phyloP scores from a whole-genome alignment of 2,329 filamentous ascomycete genomes.

The Verticillium tricorpus region DNA sequence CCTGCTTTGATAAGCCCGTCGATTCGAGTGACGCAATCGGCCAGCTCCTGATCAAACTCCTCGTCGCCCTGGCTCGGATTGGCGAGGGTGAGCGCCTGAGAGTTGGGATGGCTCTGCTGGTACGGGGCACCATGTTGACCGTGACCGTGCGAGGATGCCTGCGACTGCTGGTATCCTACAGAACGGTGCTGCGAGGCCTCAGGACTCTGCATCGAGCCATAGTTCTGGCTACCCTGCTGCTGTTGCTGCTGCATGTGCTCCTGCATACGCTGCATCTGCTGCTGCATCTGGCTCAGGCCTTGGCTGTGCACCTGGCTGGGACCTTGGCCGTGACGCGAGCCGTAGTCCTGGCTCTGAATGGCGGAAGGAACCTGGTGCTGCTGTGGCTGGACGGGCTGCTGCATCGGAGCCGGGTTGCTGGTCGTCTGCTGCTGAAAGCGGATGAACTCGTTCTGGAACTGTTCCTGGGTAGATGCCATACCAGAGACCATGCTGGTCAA shows the following conservation, averaged over 20 bases:
- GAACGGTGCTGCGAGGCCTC: slow-evolving; percentile 10
- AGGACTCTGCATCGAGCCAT: slow-evolving; percentile 12
- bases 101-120: slow-evolving; percentile 21
- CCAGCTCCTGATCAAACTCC: slow-evolving; percentile 42
- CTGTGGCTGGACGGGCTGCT: slow-evolving; percentile 11
- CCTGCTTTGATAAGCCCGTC: slow-evolving; percentile 57
- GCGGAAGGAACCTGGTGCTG: slow-evolving; percentile 9
- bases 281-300: slow-evolving; percentile 17
- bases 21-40: slow-evolving; percentile 53
- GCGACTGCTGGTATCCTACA: slow-evolving; percentile 10
- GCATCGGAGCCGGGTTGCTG: slow-evolving; percentile 13
- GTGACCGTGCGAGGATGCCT: slow-evolving; percentile 6
- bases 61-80: slow-evolving; percentile 5
- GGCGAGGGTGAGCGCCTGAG: slow-evolving; percentile 11
- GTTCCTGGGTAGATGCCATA: slow-evolving; percentile 64
- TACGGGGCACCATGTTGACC: slow-evolving; percentile 12
- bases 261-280: slow-evolving; percentile 14
- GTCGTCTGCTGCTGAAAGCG: slow-evolving; percentile 40
- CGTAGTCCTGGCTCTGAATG: slow-evolving; percentile 10
- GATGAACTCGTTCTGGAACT: slow-evolving; percentile 62
- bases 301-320: slow-evolving; percentile 13
- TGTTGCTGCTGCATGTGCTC: slow-evolving; percentile 17
- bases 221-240: slow-evolving; percentile 3
- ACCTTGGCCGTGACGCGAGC: slow-evolving; percentile 8
- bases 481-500: slow-evolving; percentile 65